These are phyloP conservation scores for Claviceps cyperi DNA, from an alignment of 2,329 filamentous ascomycete genomes.

Conservation along the genomic window DNA sequence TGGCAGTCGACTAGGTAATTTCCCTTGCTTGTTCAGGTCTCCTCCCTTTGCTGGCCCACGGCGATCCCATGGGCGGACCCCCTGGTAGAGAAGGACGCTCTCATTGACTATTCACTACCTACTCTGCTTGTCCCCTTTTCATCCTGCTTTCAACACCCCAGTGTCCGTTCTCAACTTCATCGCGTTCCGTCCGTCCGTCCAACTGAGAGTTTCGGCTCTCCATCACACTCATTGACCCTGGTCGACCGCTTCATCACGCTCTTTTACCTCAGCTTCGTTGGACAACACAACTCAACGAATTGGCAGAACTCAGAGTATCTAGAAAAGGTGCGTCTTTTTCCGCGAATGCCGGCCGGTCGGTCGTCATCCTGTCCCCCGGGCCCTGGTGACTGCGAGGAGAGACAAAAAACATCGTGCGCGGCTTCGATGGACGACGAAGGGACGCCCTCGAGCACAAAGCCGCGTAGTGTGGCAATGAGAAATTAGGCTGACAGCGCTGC, in stretches of 20 bases:
- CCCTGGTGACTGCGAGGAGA: not conserved
- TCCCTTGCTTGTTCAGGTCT: not conserved
- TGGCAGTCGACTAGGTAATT: constrained; percentile 5
- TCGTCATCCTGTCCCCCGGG: too few relatives aligned
- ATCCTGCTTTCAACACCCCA: constrained; percentile 8
- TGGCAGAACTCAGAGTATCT: not conserved
- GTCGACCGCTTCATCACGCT: constrained; percentile 15
- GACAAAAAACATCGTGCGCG: not conserved
- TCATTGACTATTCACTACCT: constrained; percentile 2
- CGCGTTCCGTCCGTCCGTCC: constrained; percentile 26
- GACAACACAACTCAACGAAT: constrained; percentile 6
- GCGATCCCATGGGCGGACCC: not conserved
- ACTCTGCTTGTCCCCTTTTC: constrained; percentile 10
- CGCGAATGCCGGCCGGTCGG: too few relatives aligned
- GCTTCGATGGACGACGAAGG: not conserved
- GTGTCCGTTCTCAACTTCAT: constrained; percentile 13
- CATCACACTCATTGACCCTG: constrained; percentile 36
- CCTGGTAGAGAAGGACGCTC: not conserved
- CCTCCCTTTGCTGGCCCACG: not conserved
- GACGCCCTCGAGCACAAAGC: not conserved
- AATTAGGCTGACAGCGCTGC: not conserved
- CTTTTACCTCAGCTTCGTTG: constrained; percentile 15
- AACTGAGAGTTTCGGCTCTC: constrained; percentile 41
- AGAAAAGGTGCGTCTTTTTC: not conserved
- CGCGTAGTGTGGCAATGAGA: not conserved